Evolutionary conservation across 768 basidiomycete species (phyloP), one percentile per base, ranked within the genome.

Genomic region (Suillus cothurnatus): DNA sequence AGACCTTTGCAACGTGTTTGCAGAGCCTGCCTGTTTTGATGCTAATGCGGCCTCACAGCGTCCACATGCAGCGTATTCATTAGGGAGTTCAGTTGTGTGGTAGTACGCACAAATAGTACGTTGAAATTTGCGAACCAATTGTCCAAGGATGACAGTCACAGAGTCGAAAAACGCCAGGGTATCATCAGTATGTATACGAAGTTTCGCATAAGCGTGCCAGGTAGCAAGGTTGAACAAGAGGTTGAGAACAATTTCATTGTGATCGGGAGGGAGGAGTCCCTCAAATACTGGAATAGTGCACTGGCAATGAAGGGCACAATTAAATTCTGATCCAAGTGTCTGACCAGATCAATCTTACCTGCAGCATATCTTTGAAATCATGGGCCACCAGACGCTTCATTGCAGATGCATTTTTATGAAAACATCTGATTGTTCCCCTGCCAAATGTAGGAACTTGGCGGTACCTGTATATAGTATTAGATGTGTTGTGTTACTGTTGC

Each of bases 321-420:
- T 2, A 26, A 61, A 21, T 31, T 12, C 2, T 41, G 45, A 64
- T 32, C n/a, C n/a, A n/a, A n/a, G n/a, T n/a, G n/a, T 12, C 2
- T 41, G 45, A 64, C 23, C 2, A 11, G 61, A 52, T 17, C 26
- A 15, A 61, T 23, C 62, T 4, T 60, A 69, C 70, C 71, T 81
- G 80, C 0, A 81, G 61, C 2, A 81, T 64, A 56, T 82, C 81
- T 38, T 82, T 76, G 57, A 74, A 82, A 47, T 83, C 79, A 11
- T 72, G 67, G 0, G 77, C 81, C 3, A 77, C 78, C 1, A 79
- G 63, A 28, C 70, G 66, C 34, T 76, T 78, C 71, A 83, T 73
- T 4, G 71, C 72, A 2, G 78, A 75, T 0, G 72, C 76, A 68
- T 82, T 79, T 23, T 69, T 67, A 12, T 56, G 28, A 58, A 81